phyloP scores from a whole-genome alignment of 768 basidiomycete species.

The Lactarius evosmus region DNA sequence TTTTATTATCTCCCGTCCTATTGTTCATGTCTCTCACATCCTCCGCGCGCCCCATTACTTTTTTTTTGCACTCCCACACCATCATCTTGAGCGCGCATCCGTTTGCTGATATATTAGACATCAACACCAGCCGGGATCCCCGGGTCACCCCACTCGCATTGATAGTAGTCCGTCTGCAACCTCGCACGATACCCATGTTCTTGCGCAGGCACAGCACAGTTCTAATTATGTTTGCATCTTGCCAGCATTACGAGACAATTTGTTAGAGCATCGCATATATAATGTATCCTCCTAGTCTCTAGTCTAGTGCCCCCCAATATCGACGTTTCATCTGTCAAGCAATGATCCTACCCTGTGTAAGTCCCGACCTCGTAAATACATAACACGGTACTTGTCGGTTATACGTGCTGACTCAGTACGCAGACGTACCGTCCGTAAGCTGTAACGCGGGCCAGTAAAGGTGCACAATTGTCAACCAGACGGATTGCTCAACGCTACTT shows the following conservation, averaged over 20 bases:
- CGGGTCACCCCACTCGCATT: slow-evolving; percentile 25
- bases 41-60: slow-evolving; percentile 33
- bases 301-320: slow-evolving; percentile 24
- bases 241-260: slow-evolving; percentile 60
- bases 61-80: slow-evolving; percentile 28
- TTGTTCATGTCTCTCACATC: slow-evolving; percentile 40
- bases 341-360: too few species aligned
- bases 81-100: slow-evolving; percentile 31
- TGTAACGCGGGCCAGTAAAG: background rate
- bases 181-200: slow-evolving; percentile 42
- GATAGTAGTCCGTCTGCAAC: slow-evolving; percentile 39
- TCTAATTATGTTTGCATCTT: slow-evolving; percentile 33
- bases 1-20: slow-evolving; percentile 29
- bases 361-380: too few species aligned
- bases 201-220: slow-evolving; percentile 42
- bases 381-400: too few species aligned
- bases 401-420: background rate
- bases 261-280: slow-evolving; percentile 68
- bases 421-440: background rate
- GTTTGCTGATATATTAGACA: slow-evolving; percentile 31
- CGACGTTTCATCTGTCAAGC: slow-evolving; percentile 10
- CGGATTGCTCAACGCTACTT: background rate
- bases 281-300: slow-evolving; percentile 30
- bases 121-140: slow-evolving; percentile 29
- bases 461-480: background rate